Base-by-base conservation (phyloP, 805 yeast species). In the Diddensiella caesifluorescens region DNA sequence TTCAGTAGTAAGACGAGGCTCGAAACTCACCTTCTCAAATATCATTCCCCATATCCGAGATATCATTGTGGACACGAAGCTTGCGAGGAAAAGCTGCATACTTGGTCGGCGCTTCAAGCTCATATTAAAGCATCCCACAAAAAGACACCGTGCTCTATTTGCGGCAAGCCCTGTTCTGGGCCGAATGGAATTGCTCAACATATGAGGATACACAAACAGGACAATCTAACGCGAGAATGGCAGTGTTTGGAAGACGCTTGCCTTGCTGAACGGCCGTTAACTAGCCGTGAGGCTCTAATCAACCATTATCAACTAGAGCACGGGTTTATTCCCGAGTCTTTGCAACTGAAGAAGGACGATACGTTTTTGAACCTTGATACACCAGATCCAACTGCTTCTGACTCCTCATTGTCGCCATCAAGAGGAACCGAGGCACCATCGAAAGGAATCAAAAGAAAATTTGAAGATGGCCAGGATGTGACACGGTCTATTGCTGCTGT, bases 111-210 rank as follows among this genome's bases (percentile, higher is more conserved):
- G 1, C 64, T 86, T 29, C 88, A 80, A 51, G 55, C 71, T 7
- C 97, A 89, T 60, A 67, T 76, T 41, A 81, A 80, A 50, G 71
- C 75, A 0, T 82, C 73, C 26, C 96, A 88, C 61, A 86, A 89
- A 3, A 78, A 80, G 55, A 51, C 80, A 21, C 68, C 65, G 33
- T 86, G 95, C 63, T 52, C 60, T 0, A 50, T 75, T 1, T 88
- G 96, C 67, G 77, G 76, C 4, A 79, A 77, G 57, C 76, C 73
- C 5, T 82, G 88, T 65, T 80, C 82, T 7, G 95, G 94, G 22
- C 75, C 73, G 35, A 67, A 70, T 21, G 92, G 88, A 47, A 61
- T 87, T 38, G 63, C 70, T 13, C 76, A 80, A 67, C 96, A 89
- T 57, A 77, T 83, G 87, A 61, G 70, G 33, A 65, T 78, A 16